Conservation (phyloP, 352 stramenopile genomes). For the Salisapilia sapeloensis region DNA sequence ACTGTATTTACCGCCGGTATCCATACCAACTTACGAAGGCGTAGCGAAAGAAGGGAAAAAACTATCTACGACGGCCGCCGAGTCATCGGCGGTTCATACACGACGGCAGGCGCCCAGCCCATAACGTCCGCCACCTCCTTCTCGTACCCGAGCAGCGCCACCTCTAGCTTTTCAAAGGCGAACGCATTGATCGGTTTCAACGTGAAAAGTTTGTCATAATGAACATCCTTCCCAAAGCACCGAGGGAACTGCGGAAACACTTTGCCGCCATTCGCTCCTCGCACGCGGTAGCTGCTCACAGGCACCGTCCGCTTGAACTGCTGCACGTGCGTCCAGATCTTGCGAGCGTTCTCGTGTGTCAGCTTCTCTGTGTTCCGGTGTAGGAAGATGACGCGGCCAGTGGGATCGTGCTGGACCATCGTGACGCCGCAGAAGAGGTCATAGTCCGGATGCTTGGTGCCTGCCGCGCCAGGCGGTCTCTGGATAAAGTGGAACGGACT, state of each 20-base stretch:
- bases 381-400: slow-evolving; percentile 9
- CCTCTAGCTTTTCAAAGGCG: slow-evolving; percentile 39
- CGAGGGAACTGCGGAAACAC: slow-evolving; percentile 48
- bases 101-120: too few species aligned
- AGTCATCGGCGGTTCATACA: too few species aligned
- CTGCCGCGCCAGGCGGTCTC: slow-evolving; percentile 4
- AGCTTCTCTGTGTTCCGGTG: slow-evolving; percentile 34
- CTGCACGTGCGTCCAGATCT: slow-evolving; percentile 41
- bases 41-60: too few species aligned
- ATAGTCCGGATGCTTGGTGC: not conserved
- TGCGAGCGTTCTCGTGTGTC: slow-evolving; percentile 19
- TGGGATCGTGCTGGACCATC: slow-evolving; percentile 20
- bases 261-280: slow-evolving; percentile 43
- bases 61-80: too few species aligned
- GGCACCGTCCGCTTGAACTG: slow-evolving; percentile 24
- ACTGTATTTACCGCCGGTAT: too few species aligned
- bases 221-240: slow-evolving; percentile 50
- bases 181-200: slow-evolving; percentile 48
- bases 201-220: slow-evolving; percentile 48
- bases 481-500: slow-evolving; percentile 12
- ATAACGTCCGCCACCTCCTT: slow-evolving; percentile 15
- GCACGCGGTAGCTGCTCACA: slow-evolving; percentile 25
- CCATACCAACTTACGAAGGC: too few species aligned
- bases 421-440: slow-evolving; percentile 13
- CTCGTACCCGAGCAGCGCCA: slow-evolving; percentile 25